Evolutionary conservation across 805 yeast genomes (phyloP).

Genomic region (Starmerella etchellsii): DNA sequence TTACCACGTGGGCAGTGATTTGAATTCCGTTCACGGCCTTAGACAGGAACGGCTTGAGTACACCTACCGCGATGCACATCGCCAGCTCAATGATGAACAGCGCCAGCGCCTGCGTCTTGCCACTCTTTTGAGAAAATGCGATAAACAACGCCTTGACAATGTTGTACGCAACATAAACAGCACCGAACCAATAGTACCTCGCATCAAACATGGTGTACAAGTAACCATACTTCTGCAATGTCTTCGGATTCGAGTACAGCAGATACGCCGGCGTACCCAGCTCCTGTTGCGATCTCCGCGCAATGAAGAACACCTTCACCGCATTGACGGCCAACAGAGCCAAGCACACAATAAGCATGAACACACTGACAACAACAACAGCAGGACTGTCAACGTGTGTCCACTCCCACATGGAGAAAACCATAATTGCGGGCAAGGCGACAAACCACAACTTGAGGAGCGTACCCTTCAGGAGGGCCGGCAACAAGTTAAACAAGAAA

Average conservation of each 20-base stretch:
- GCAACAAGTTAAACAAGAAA: conserved; percentile 44
- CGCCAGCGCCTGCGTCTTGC: conserved; percentile 68
- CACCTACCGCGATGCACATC: conserved; percentile 52
- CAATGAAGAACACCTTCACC: conserved; percentile 51
- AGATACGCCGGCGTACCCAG: conserved; percentile 78
- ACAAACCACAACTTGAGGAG: conserved; percentile 65
- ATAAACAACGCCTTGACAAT: conserved; percentile 60
- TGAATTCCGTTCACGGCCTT: conserved; percentile 67
- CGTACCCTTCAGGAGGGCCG: conserved; percentile 65
- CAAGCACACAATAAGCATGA: conserved; percentile 51
- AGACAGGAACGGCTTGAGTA: conserved; percentile 64
- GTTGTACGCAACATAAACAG: conserved; percentile 45
- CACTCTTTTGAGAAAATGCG: conserved; percentile 66
- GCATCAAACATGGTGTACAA: conserved; percentile 84
- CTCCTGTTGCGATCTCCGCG: conserved; percentile 42
- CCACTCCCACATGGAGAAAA: conserved; percentile 81
- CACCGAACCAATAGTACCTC: conserved; percentile 69
- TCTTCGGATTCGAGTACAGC: conserved; percentile 61
- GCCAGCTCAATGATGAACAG: conserved; percentile 63
- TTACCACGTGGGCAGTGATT: conserved; percentile 59
- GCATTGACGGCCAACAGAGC: conserved; percentile 53
- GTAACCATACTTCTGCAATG: conserved; percentile 73
- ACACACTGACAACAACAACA: conserved; percentile 64
- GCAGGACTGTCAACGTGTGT: conserved; percentile 74
- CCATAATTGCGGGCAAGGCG: conserved; percentile 70